A percentile compares a stretch with the other conserved stretches of the same genome.
Conservation (phyloP, 148 eudicot species). For the Mesembryanthemum crystallinum region DNA sequence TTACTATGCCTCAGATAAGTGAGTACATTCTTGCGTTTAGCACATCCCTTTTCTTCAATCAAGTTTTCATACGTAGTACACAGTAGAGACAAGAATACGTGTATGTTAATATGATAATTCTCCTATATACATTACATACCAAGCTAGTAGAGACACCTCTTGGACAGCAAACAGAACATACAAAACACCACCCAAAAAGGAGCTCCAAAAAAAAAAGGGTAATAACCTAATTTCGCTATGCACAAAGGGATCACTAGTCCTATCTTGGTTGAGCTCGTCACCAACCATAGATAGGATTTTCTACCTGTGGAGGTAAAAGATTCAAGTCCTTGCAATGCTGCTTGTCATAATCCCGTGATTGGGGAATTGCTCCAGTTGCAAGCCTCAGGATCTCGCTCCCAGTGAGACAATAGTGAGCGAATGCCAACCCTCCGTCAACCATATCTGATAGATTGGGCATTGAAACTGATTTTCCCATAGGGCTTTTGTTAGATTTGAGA, state of each 20-base stretch:
- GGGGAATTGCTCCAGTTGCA: slow-evolving; percentile 84
- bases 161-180: slow-evolving; percentile 22
- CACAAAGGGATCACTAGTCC: slow-evolving; percentile 14
- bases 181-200: slow-evolving; percentile 24
- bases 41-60: too few relatives aligned
- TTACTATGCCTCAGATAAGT: too few relatives aligned
- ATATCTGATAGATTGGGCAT: slow-evolving; percentile 61
- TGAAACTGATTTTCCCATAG: slow-evolving; percentile 52
- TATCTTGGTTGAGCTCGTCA: slow-evolving; percentile 25
- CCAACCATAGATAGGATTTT: slow-evolving; percentile 86
- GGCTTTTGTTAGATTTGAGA: slow-evolving; percentile 23
- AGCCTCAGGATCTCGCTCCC: slow-evolving; percentile 81
- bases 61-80: too few relatives aligned
- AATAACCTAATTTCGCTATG: slow-evolving; percentile 18
- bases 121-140: slow-evolving; percentile 22
- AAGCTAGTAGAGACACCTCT: slow-evolving; percentile 6
- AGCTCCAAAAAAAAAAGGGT: slow-evolving; percentile 1
- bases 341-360: slow-evolving; percentile 61
- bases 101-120: too few relatives aligned
- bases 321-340: slow-evolving; percentile 75
- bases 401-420: slow-evolving; percentile 78
- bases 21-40: too few relatives aligned
- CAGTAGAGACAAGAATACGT: too few relatives aligned
- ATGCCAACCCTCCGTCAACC: slow-evolving; percentile 89
- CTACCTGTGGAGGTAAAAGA: slow-evolving; percentile 90